phyloP scores from a whole-genome alignment of 2,329 filamentous ascomycete species.

The Penicillium polonicum region DNA sequence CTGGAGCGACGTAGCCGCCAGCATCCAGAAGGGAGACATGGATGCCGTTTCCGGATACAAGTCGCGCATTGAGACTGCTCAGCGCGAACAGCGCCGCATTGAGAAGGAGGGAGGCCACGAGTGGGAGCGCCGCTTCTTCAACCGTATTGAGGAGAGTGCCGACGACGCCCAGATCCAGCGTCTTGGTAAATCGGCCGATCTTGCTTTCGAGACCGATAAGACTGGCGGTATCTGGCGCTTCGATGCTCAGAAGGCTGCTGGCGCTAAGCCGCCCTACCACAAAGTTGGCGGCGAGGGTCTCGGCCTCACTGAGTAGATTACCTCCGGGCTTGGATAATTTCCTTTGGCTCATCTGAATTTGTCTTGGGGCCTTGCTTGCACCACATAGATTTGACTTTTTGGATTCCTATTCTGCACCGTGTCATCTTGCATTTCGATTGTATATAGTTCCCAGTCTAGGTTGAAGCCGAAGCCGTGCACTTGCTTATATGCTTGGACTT shows the following conservation, averaged over 20 bases:
- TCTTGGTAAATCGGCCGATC: conserved; percentile 44
- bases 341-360: background rate
- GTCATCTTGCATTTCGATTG: conserved; percentile 23
- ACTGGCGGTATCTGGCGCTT: conserved; percentile 71
- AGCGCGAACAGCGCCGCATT: conserved; percentile 71
- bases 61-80: conserved; percentile 82
- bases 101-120: conserved; percentile 71
- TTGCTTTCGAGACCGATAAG: conserved; percentile 59
- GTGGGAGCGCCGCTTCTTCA: conserved; percentile 88
- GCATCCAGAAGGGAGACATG: conserved; percentile 80
- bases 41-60: conserved; percentile 77
- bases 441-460: conserved; percentile 23
- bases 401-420: conserved; percentile 11
- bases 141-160: conserved; percentile 35
- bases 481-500: conserved; percentile 9
- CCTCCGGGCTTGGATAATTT: background rate
- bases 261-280: conserved; percentile 45
- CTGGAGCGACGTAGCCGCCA: conserved; percentile 81
- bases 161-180: conserved; percentile 41
- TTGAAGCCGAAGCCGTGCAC: conserved; percentile 9
- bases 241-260: conserved; percentile 54
- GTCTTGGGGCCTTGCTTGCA: conserved; percentile 2
- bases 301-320: conserved; percentile 30
- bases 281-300: conserved; percentile 41
- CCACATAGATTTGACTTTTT: conserved; percentile 23